Percentiles rank a stretch among this genome's conserved stretches.
Conservation (phyloP, 2,329 filamentous ascomycete genomes). For the Periconia sp. region DNA sequence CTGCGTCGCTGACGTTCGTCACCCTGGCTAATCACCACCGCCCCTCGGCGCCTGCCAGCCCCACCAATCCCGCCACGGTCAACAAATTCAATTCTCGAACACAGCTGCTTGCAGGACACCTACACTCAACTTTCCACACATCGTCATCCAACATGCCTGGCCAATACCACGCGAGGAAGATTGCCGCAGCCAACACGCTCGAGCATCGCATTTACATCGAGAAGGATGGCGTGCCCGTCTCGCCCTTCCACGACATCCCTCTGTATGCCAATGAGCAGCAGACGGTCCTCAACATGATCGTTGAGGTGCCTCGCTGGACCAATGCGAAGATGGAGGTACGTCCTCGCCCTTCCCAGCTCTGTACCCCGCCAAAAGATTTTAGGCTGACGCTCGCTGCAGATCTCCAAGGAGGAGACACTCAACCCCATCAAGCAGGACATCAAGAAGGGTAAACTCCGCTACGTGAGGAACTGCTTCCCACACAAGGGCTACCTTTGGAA, state of each 20-base stretch:
- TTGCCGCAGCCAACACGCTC: slow-evolving; percentile 88
- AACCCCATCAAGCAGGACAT: slow-evolving; percentile 99
- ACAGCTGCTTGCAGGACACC: slow-evolving; percentile 47
- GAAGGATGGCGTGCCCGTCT: slow-evolving; percentile 93
- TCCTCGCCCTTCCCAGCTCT: slow-evolving; percentile 24
- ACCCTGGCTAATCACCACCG: slow-evolving; percentile 47
- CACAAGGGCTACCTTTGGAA: slow-evolving; percentile 99
- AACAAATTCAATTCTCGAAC: slow-evolving; percentile 50
- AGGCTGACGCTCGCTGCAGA: slow-evolving; percentile 61
- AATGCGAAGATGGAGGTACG: slow-evolving; percentile 98
- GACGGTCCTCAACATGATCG: slow-evolving; percentile 97
- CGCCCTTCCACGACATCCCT: slow-evolving; percentile 97
- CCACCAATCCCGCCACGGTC: slow-evolving; percentile 44
- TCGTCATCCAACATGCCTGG: slow-evolving; percentile 56
- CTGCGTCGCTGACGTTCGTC: slow-evolving; percentile 43
- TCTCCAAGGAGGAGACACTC: slow-evolving; percentile 97
- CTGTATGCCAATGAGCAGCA: slow-evolving; percentile 97
- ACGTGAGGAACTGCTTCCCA: slow-evolving; percentile 99
- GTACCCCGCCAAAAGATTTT: slow-evolving; percentile 17
- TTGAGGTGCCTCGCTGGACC: slow-evolving; percentile 99
- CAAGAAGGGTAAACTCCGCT: slow-evolving; percentile 99
- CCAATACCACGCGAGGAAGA: slow-evolving; percentile 80
- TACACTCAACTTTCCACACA: slow-evolving; percentile 34
- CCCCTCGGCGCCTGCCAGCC: slow-evolving; percentile 39
- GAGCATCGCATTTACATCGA: slow-evolving; percentile 98